Evolutionary conservation across 2,329 filamentous ascomycete genomes (phyloP).

Genomic region (Fusarium scirpi): DNA sequence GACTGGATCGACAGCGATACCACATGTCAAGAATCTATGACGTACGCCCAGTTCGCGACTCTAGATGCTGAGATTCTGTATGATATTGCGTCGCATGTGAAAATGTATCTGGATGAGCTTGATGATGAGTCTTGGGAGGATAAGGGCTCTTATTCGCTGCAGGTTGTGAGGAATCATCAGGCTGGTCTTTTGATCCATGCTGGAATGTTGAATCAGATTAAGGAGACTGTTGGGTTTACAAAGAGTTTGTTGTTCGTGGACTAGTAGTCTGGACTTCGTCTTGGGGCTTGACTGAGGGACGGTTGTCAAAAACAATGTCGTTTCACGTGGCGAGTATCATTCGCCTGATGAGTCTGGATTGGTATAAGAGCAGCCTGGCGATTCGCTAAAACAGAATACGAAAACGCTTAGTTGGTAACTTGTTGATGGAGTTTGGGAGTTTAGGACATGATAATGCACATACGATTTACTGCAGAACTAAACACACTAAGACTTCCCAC

Average conservation of each 20-base stretch:
- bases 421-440: background rate
- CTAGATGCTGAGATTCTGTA: conserved; percentile 36
- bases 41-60: conserved; percentile 32
- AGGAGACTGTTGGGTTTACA: conserved; percentile 23
- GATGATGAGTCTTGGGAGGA: conserved; percentile 4
- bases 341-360: background rate
- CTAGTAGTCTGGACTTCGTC: background rate
- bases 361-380: background rate
- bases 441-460: too few species aligned
- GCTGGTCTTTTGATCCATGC: conserved; percentile 23
- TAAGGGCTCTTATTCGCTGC: background rate
- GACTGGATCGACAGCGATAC: conserved; percentile 44
- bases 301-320: background rate
- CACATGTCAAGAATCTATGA: background rate
- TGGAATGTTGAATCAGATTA: conserved; percentile 23
- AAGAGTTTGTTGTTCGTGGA: conserved; percentile 18
- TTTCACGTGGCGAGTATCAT: rapidly evolving
- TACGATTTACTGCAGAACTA: too few species aligned
- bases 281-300: background rate
- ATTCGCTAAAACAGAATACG: background rate
- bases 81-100: conserved; percentile 26
- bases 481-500: background rate
- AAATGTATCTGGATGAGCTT: conserved; percentile 27
- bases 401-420: background rate
- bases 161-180: conserved; percentile 37